phyloP scores from a whole-genome alignment of 495 filamentous ascomycete species.

The Glonium stellatum region DNA sequence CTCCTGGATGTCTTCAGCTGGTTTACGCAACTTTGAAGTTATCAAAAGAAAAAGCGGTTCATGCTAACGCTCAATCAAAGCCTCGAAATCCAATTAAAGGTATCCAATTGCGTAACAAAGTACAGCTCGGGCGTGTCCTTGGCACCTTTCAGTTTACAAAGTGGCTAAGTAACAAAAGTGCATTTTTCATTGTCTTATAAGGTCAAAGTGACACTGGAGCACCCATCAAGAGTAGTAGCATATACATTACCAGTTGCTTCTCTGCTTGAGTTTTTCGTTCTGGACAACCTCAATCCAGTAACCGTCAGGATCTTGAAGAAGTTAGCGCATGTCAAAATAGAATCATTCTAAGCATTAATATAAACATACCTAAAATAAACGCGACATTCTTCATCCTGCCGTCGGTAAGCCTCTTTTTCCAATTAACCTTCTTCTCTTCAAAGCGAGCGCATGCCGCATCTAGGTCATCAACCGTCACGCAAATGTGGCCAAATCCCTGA shows the following conservation, averaged over 20 bases:
- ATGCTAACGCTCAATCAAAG: neutral
- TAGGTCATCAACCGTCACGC: conserved; percentile 82
- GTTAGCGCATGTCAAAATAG: conserved; percentile 2
- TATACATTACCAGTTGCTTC: conserved; percentile 43
- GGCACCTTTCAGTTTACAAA: too few species aligned
- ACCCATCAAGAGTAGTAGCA: neutral
- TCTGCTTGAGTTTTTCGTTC: conserved; percentile 53
- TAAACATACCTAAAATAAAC: conserved; percentile 57
- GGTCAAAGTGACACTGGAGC: neutral
- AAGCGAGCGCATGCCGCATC: conserved; percentile 79
- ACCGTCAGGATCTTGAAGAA: conserved; percentile 65
- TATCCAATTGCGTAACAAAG: too few species aligned
- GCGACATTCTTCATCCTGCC: conserved; percentile 93
- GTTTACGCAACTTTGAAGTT: too few species aligned
- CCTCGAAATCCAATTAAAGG: too few species aligned
- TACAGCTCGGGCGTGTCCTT: too few species aligned
- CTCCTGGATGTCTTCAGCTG: too few species aligned
- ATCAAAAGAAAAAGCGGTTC: neutral
- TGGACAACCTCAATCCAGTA: conserved; percentile 93
- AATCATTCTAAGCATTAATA: neutral
- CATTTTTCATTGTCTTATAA: neutral
- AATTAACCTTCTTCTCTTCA: conserved; percentile 71
- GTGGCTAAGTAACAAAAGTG: too few species aligned
- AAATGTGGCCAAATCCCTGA: conserved; percentile 90
- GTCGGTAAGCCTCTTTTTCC: conserved; percentile 91